These are phyloP conservation scores for Penicillium sclerotiorum DNA, from an alignment of 2,329 filamentous ascomycete genomes.

Conservation along the genomic window DNA sequence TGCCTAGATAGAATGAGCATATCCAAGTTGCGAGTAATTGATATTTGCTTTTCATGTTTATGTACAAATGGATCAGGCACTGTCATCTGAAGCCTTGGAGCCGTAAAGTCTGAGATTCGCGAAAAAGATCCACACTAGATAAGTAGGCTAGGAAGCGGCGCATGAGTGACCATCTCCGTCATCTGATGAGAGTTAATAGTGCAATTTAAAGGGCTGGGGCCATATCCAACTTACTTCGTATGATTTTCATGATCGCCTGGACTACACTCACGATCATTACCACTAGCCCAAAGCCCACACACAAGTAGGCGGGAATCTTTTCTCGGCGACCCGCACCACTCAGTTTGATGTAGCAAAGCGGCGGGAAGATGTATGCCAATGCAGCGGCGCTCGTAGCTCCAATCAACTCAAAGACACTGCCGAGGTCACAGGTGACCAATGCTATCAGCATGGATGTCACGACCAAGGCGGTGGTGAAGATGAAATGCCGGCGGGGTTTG, in stretches of 20 bases:
- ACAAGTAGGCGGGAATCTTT: slow-evolving; percentile 69
- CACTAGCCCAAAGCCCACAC: slow-evolving; percentile 73
- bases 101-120: too few species aligned
- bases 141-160: slow-evolving; percentile 6
- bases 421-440: slow-evolving; percentile 88
- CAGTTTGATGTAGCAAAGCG: slow-evolving; percentile 92
- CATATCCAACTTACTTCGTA: slow-evolving; percentile 39
- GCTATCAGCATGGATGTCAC: slow-evolving; percentile 74
- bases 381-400: slow-evolving; percentile 93
- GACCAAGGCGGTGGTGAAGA: slow-evolving; percentile 84
- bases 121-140: not conserved
- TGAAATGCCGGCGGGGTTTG: slow-evolving; percentile 79
- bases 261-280: slow-evolving; percentile 83
- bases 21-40: too few species aligned
- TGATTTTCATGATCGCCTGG: slow-evolving; percentile 71
- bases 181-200: slow-evolving; percentile 2
- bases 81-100: too few species aligned
- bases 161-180: slow-evolving; percentile 14
- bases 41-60: too few species aligned
- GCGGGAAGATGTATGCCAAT: slow-evolving; percentile 92
- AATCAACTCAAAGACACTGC: slow-evolving; percentile 92
- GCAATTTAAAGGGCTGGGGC: not conserved
- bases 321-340: slow-evolving; percentile 76
- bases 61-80: too few species aligned
- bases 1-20: too few species aligned